Conservation (phyloP, 1,139 yeast genomes). For the Spencermartinsiella ligniputridi region DNA sequence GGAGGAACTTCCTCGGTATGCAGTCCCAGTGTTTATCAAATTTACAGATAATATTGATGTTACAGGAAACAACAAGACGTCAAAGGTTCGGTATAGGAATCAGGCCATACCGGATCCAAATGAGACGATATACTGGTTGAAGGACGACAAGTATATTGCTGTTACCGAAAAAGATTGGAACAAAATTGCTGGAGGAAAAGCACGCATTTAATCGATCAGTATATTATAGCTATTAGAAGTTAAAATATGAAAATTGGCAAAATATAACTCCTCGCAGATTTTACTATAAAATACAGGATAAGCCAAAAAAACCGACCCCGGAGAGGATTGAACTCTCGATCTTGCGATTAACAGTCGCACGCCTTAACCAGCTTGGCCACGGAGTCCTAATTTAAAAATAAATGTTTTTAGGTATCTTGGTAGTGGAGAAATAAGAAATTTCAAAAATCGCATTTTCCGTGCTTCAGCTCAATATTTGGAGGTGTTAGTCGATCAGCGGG, state of each 20-base stretch:
- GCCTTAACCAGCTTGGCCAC: conserved; percentile 23
- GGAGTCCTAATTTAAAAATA: conserved; percentile 8
- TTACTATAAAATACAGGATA: conserved; percentile 5
- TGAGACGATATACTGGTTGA: conserved; percentile 54
- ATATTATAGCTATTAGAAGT: background rate
- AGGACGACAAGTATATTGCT: conserved; percentile 48
- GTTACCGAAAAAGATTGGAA: conserved; percentile 58
- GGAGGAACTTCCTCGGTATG: conserved; percentile 65
- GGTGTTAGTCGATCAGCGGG: no score
- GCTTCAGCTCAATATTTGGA: no score
- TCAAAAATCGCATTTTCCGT: no score
- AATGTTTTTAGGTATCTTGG: no score
- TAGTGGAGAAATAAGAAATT: no score
- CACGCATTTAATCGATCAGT: background rate
- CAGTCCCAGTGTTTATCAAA: conserved; percentile 75
- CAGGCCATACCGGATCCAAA: conserved; percentile 57
- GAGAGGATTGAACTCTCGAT: conserved; percentile 23
- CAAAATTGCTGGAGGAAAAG: conserved; percentile 13
- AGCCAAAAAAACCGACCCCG: conserved; percentile 15
- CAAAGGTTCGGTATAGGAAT: conserved; percentile 67
- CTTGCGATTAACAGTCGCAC: conserved; percentile 23
- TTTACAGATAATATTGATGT: conserved; percentile 55
- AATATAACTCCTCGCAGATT: background rate
- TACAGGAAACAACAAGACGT: conserved; percentile 77
- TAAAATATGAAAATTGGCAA: conserved; percentile 1